Evolutionary conservation across 2,329 filamentous ascomycete genomes (phyloP).

Genomic region (Teratosphaeria viscida): DNA sequence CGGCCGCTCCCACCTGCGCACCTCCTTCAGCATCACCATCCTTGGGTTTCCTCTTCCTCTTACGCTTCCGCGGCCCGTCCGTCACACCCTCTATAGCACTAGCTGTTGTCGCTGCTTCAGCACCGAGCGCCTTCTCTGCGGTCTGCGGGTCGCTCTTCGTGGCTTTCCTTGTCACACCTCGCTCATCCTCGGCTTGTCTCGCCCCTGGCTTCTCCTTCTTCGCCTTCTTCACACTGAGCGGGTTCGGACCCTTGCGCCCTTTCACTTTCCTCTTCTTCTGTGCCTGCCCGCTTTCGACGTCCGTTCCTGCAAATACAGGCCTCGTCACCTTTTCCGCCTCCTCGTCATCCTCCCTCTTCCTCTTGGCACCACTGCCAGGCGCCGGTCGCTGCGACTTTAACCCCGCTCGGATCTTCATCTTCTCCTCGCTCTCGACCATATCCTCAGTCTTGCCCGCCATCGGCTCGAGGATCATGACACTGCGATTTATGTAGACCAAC

Average conservation of each 20-base stretch:
- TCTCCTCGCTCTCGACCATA: slow-evolving; percentile 58
- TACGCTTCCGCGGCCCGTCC: slow-evolving; percentile 15
- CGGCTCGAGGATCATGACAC: slow-evolving; percentile 69
- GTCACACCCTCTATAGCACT: slow-evolving; percentile 1
- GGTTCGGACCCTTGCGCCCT: slow-evolving; percentile 61
- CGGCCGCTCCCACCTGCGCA: neutral
- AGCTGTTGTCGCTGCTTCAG: neutral
- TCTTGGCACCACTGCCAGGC: slow-evolving; percentile 13
- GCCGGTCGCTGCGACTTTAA: slow-evolving; percentile 34
- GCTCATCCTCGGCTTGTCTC: slow-evolving; percentile 11
- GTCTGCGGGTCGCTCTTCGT: slow-evolving; percentile 20
- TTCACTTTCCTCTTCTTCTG: slow-evolving; percentile 43
- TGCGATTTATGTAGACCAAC: slow-evolving; percentile 66
- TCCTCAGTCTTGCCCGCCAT: slow-evolving; percentile 60
- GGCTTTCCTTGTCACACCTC: slow-evolving; percentile 12
- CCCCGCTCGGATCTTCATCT: slow-evolving; percentile 61
- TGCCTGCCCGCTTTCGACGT: slow-evolving; percentile 28
- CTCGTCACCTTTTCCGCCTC: slow-evolving; percentile 15
- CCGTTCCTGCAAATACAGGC: slow-evolving; percentile 24
- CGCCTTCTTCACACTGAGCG: slow-evolving; percentile 58
- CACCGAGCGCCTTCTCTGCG: slow-evolving; percentile 11
- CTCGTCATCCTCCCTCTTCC: slow-evolving; percentile 21
- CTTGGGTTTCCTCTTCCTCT: slow-evolving; percentile 18
- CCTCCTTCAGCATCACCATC: slow-evolving; percentile 2
- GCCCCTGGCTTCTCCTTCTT: slow-evolving; percentile 38